Evolutionary conservation across 73 alveolate genomes (phyloP), one percentile per base, ranked within the genome.

Genomic region (Paramecium pentaurelia): DNA sequence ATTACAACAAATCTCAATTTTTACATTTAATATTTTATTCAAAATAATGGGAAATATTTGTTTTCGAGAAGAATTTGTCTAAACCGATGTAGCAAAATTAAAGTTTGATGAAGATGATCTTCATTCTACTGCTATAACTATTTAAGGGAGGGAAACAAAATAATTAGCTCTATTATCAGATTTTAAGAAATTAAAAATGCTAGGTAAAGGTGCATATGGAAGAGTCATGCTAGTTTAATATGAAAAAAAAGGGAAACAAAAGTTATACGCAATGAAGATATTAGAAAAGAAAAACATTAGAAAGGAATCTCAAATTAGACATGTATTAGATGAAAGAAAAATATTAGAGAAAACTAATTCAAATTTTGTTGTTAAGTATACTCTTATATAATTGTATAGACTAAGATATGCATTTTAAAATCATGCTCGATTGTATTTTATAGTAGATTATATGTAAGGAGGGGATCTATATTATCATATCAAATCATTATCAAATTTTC

Each of bases 391-490:
- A 54, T 18, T 18, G 22, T n/a, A 5, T 54, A 54, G 70, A 25
- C 86, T 97, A 4, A 96, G 96, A 71, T 97, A 88, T 90, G 99
- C 99, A n/a, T 97, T 97, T 84, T 94, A 97, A 92, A 95, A 96
- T 44, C 91, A 96, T 25, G 92, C 95, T 22, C 95, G 95, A 20
- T 95, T 97, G 32, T 97, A 96, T 92, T 96, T 97, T 47, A 94
- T 97, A 25, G 96, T 97, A 92, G 99, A 97, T 71, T 97, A 96
- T 93, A 77, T 97, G 80, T 92, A 97, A 37, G 99, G 99, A 7
- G 99, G 99, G 3, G 99, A 97, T 37, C 93, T 97, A 77, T 97
- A 96, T 71, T 95, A 75, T 86, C 99, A 96, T 64, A 80, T 96
- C 37, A 92, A 93, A 71, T 58, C 92, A 42, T 86, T 88, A 16